Base-by-base conservation (phyloP, 2,329 filamentous ascomycete genomes). In the Sclerotinia minor region DNA sequence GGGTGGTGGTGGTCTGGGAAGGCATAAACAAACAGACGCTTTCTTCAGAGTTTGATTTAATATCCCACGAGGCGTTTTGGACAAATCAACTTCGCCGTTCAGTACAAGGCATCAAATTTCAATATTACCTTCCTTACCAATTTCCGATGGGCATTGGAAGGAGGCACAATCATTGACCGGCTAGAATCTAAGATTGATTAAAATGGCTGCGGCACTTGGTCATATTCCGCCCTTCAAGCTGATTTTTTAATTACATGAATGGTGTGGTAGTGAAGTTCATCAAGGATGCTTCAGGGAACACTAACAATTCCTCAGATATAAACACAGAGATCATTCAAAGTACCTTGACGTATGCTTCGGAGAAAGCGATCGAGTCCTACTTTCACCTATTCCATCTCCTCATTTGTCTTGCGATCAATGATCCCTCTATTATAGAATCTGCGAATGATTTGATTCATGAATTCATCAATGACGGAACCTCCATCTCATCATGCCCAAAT, bases 341-440 rank as follows among this genome's bases (percentile, higher is more conserved):
- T 65, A 81, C 79, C 0, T 76, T 84, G 24, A 78, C 75, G 0
- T 80, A 83, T 58, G 81, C 81, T 0, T 84, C 81, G 0, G 83
- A 85, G 69, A 84, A 84, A 75, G 83, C 82, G 5, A 83, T 84
- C 5, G 80, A 83, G 69, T 81, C 82, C 0, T 84, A 84, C 73
- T 84, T 84, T 69, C 79, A 83, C 64, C 79, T 84, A 21, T 84
- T 82, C 71, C 83, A 84, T 72, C 74, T 85, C 0, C 77, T 85
- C 0, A 75, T 84, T 15, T 84, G 83, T 67, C 73, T 83, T 1
- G 81, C 82, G 0, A 79, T 53, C 1, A 78, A 79, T 24, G 65
- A 80, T 26, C 67, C 70, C 0, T 63, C 69, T 4, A 77, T 83
- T 35, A 75, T 83, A 19, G 61, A 68, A 0, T 68, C 75, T 2